Evolutionary conservation across 2,329 filamentous ascomycete genomes (phyloP).

Genomic region (Colletotrichum paranaense): DNA sequence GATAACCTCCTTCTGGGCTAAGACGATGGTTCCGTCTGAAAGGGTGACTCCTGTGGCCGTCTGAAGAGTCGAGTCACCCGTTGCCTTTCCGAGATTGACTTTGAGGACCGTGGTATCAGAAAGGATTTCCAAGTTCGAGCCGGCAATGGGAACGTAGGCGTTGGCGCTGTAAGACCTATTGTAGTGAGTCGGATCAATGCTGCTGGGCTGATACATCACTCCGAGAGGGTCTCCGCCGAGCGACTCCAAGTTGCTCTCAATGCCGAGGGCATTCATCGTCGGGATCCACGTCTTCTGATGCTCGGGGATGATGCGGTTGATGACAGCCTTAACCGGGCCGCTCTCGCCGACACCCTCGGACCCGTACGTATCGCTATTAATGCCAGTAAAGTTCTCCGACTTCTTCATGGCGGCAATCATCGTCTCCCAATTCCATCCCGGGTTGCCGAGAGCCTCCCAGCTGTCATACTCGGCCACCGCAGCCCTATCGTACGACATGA

Average conservation of each 20-base stretch:
- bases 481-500: slow-evolving; percentile 49
- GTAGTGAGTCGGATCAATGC: slow-evolving; percentile 58
- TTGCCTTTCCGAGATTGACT: slow-evolving; percentile 46
- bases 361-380: slow-evolving; percentile 35
- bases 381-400: slow-evolving; percentile 44
- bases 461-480: slow-evolving; percentile 45
- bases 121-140: slow-evolving; percentile 54
- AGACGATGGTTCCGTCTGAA: slow-evolving; percentile 40
- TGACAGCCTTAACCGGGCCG: slow-evolving; percentile 43
- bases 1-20: slow-evolving; percentile 46
- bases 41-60: slow-evolving; percentile 41
- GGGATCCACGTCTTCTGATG: slow-evolving; percentile 57
- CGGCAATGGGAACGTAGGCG: slow-evolving; percentile 54
- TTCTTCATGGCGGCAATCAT: slow-evolving; percentile 48
- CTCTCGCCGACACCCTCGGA: slow-evolving; percentile 36
- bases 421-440: slow-evolving; percentile 49
- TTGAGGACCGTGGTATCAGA: slow-evolving; percentile 50
- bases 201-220: slow-evolving; percentile 61
- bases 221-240: slow-evolving; percentile 62
- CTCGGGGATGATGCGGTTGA: slow-evolving; percentile 54
- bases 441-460: slow-evolving; percentile 48
- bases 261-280: slow-evolving; percentile 56
- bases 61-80: not conserved
- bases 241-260: slow-evolving; percentile 53
- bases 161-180: slow-evolving; percentile 59